These are phyloP conservation scores for Trichoderma sp. DNA, from an alignment of 2,329 filamentous ascomycete genomes.

Conservation along the genomic window DNA sequence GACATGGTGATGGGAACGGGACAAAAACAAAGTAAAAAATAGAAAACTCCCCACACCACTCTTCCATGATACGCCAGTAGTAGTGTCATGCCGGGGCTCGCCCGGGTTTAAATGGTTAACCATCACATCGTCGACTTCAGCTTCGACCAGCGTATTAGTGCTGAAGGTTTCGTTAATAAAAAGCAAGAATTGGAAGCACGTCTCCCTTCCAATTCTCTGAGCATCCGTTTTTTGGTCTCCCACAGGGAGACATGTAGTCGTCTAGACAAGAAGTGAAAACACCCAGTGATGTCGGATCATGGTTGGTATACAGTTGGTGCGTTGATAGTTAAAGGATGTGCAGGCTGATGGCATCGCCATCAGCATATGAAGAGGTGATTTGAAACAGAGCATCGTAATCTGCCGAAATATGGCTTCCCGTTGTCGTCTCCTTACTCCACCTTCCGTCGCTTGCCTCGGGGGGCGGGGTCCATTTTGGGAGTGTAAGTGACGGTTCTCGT, in stretches of 20 bases:
- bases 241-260: slow-evolving; percentile 8
- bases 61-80: slow-evolving; percentile 20
- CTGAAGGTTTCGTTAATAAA: slow-evolving; percentile 22
- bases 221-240: slow-evolving; percentile 16
- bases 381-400: slow-evolving; percentile 11
- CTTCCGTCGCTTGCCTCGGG: slow-evolving; percentile 90
- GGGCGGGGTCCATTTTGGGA: slow-evolving; percentile 80
- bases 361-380: neutral
- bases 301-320: slow-evolving; percentile 19
- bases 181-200: neutral
- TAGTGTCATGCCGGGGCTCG: slow-evolving; percentile 20
- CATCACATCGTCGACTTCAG: slow-evolving; percentile 23
- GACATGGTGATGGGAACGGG: slow-evolving; percentile 5
- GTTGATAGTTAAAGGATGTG: slow-evolving; percentile 6
- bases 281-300: slow-evolving; percentile 18
- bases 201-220: neutral
- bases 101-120: slow-evolving; percentile 18
- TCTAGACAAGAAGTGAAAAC: slow-evolving; percentile 21
- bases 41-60: slow-evolving; percentile 18
- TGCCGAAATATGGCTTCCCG: neutral
- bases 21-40: slow-evolving; percentile 13
- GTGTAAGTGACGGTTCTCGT: slow-evolving; percentile 94
- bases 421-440: slow-evolving; percentile 43
- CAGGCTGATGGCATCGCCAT: neutral
- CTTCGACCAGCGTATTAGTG: slow-evolving; percentile 23